Base-by-base conservation (phyloP, 2,329 filamentous ascomycete species). In the Bipolaris gigantea region DNA sequence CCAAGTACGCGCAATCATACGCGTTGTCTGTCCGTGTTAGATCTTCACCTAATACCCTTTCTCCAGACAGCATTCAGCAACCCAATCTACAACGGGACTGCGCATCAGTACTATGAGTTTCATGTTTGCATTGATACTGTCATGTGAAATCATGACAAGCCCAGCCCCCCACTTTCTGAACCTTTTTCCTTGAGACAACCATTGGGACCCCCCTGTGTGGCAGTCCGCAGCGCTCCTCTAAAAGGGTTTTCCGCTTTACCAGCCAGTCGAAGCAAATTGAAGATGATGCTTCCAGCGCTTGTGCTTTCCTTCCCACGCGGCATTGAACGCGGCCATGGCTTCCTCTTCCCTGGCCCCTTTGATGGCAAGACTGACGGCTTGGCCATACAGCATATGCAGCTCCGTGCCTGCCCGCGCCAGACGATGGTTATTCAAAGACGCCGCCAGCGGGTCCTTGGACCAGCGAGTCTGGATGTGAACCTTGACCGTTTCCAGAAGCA, bases 321-420 rank as follows among this genome's bases (percentile, higher is more conserved):
- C 53, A 15, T 59, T 56, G 41, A 66, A 72, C 1, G 53, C 60
- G 16, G 40, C 36, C 66, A 73, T 67, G 7, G 72, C 70, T 16
- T 67, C 64, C 5, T 63, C 55, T 39, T 67, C 64, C 11, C 48
- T 65, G 25, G 55, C 58, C 1, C 72, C 71, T 3, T 64, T 56
- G 25, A 75, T 60, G 18, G 57, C 60, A 6, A 50, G 45, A 32
- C 56, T 46, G 38, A 75, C 65, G 1, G 67, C 70, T 7, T 65
- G 50, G 0, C 60, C 67, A 21, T 67, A 74, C 2, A 72, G 55
- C 0, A 38, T 11, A 41, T 74, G 69, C 25, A 75, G 52, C 9
- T 67, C 55, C 9, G 36, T 49, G 19, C 56, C 63, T 11, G 64
- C 66, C 2, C 48, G 41, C 11, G 51, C 52, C 11, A 70, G 47